These are phyloP conservation scores for Colletotrichum sp. DNA, from an alignment of 2,329 filamentous ascomycete genomes.

Conservation along the genomic window DNA sequence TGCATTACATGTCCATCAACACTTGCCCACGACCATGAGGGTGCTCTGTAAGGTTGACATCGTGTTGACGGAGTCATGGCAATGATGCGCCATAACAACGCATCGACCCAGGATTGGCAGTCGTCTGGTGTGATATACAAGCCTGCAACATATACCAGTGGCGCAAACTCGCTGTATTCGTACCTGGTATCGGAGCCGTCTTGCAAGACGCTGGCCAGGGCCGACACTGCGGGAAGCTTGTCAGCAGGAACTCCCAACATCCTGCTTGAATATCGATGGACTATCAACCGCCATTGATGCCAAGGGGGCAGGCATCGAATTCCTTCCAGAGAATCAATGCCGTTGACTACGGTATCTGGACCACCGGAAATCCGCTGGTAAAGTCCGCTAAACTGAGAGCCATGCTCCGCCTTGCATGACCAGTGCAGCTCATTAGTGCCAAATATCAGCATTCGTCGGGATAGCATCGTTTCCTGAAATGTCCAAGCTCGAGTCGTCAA, in stretches of 20 bases:
- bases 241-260: neutral
- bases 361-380: neutral
- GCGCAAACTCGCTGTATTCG: too few species aligned
- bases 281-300: too few species aligned
- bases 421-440: neutral
- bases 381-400: neutral
- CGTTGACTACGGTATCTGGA: too few species aligned
- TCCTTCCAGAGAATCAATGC: too few species aligned
- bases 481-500: neutral
- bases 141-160: neutral
- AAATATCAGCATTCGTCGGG: neutral
- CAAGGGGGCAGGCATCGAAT: too few species aligned
- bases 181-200: neutral
- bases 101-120: neutral
- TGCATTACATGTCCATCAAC: neutral
- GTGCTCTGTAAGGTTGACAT: neutral
- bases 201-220: neutral
- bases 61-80: neutral
- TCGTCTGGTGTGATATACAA: neutral
- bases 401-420: neutral
- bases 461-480: neutral
- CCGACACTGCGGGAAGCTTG: neutral
- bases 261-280: too few species aligned
- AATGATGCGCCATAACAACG: rapidly evolving
- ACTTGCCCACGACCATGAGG: neutral